Evolutionary conservation across 2,329 filamentous ascomycete genomes (phyloP), one percentile per base, ranked within the genome.

Genomic region (Xylaria sp.): DNA sequence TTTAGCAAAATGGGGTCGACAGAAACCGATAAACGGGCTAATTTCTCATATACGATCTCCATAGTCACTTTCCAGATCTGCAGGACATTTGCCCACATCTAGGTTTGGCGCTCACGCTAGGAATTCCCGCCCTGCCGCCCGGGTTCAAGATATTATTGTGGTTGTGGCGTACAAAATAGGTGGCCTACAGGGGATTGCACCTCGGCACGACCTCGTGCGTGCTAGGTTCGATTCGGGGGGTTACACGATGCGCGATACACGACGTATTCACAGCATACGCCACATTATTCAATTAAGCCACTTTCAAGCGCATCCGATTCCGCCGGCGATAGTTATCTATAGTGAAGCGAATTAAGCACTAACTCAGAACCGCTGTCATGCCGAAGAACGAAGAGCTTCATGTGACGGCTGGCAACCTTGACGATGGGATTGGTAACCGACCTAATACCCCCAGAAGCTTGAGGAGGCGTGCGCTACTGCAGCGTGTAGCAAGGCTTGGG

Each of bases 11-110:
- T 29, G 17, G 23, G n/a, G 11, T 37, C 37, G 31, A 37, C 27
- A 25, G 13, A 43, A 49, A 13, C 43, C 13, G 29, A 38, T 54
- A 21, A 13, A 51, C 44, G 37, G n/a, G 49, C 21, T 29, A 27
- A 13, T 44, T 44, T 27, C 29, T 13, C 13, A 44, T 37, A 9
- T 17, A 3, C 23, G 9, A 47, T 23, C n/a, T 23, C 35, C n/a
- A 31, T 37, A 31, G 49, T 17, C 21, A n/a, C 15, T 40, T 56
- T 41, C 6, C 21, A 15, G 58, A 60, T 60, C 58, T 56, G 38
- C 52, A 60, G 46, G 46, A 52, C 52, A 25, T 47, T 46, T 51
- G 17, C 58, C n/a, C 52, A n/a, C n/a, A 55, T 60, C 41, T 5
- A 35, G 52, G 29, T 40, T 29, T 38, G 58, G 58, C 35, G 52